These are phyloP conservation scores for Myriangium duriaei DNA, from an alignment of 2,329 filamentous ascomycete species.

Conservation along the genomic window DNA sequence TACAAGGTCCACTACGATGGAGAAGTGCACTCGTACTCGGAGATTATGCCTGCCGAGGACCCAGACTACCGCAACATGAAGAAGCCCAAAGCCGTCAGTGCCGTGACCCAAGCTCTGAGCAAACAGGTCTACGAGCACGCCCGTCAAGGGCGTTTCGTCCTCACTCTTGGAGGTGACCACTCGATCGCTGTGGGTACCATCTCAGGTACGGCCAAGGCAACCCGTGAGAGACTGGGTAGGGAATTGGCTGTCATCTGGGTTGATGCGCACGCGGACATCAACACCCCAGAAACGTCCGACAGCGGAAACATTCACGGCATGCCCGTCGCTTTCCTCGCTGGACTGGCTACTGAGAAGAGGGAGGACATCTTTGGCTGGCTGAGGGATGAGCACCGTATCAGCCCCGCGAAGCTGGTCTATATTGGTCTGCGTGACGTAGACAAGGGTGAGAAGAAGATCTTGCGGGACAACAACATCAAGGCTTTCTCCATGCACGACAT, in stretches of 20 bases:
- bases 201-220: constrained; percentile 73
- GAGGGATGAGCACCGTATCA: constrained; percentile 56
- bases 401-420: constrained; percentile 80
- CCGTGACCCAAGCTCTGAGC: constrained; percentile 68
- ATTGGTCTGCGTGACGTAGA: constrained; percentile 93
- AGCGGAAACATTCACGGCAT: constrained; percentile 97
- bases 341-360: constrained; percentile 63
- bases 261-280: constrained; percentile 95
- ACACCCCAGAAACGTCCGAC: constrained; percentile 78
- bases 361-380: constrained; percentile 87
- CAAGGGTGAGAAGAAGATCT: constrained; percentile 79
- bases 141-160: constrained; percentile 66
- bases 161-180: constrained; percentile 93
- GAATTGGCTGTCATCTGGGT: constrained; percentile 98
- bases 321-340: constrained; percentile 86
- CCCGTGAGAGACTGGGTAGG: constrained; percentile 64
- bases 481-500: constrained; percentile 99
- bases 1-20: constrained; percentile 81
- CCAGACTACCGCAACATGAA: constrained; percentile 86
- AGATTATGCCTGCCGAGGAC: constrained; percentile 59
- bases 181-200: constrained; percentile 92
- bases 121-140: constrained; percentile 82
- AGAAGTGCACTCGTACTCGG: constrained; percentile 67
- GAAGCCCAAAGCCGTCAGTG: constrained; percentile 74
- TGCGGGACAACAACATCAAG: constrained; percentile 80